Evolutionary conservation across 2,329 filamentous ascomycete genomes (phyloP), one percentile per base, ranked within the genome.

Genomic region (Calcarisporium arbuscula): DNA sequence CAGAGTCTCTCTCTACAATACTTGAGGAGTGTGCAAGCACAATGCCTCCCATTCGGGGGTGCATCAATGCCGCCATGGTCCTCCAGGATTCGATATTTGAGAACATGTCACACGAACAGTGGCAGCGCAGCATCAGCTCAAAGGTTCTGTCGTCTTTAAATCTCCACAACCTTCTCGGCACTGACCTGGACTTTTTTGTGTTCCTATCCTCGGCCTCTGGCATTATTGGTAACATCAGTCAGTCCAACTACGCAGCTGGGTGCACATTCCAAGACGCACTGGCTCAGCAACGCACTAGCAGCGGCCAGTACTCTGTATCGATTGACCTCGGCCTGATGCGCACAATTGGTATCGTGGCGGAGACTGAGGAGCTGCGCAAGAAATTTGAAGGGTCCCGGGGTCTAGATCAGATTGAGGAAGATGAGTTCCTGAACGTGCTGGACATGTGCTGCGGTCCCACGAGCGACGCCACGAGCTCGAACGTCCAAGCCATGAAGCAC

Each of bases 171-270:
- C 30, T 40, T 1, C 21, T 44, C 1, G 27, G 31, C 0, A 16
- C 8, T 4, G 29, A 42, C 0, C 34, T 64, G 0, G 60, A 64
- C 38, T 62, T 69, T 45, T 67, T 61, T 41, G 36, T 58, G 18
- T 41, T 56, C 34, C 42, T 60, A 1, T 58, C 58, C 4, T 65
- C 62, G 5, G 34, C 58, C 19, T 48, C 51, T 1, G 56, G 56
- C 8, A 43, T 62, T 6, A 29, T 56, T 4, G 63, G 60, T 0
- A 47, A 52, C 10, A 38, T 48, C 4, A 47, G 46, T 1, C 62
- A 64, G 26, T 51, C 55, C 22, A 67, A 65, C 38, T 71, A 71
- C 38, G 45, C 58, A 0, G 57, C 50, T 0, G 58, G 53, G 1
- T 50, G 50, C 14, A 38, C 52, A 0, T 64, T 54, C 40, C 54